Percentiles rank a stretch among this genome's conserved stretches.
Conservation (phyloP, 1,284 basidiomycete genomes). For the Kalmanozyma brasiliensis region DNA sequence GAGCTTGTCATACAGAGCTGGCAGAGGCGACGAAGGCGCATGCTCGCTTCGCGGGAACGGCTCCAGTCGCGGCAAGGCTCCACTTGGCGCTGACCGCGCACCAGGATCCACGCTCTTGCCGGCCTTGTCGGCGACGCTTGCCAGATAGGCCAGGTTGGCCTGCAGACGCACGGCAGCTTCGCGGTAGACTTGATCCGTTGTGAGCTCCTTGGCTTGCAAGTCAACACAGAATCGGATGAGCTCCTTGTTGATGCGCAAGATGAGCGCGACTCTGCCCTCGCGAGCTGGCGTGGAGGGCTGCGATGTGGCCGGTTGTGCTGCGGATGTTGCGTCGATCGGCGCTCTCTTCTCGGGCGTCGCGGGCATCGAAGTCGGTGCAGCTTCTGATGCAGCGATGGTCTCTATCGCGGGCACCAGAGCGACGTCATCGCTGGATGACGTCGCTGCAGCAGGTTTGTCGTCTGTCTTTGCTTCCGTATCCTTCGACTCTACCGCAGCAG, state of each 20-base stretch:
- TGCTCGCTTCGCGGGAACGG: conserved; percentile 43
- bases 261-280: conserved; percentile 41
- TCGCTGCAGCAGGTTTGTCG: background rate
- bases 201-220: conserved; percentile 40
- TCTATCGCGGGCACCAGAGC: background rate
- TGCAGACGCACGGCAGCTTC: conserved; percentile 53
- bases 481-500: background rate
- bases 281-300: conserved; percentile 28
- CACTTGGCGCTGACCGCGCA: conserved; percentile 11
- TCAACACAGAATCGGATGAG: conserved; percentile 59
- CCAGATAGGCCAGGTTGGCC: conserved; percentile 50
- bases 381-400: background rate
- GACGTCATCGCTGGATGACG: background rate
- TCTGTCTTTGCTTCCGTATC: background rate
- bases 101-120: conserved; percentile 17
- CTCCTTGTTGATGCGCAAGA: conserved; percentile 60
- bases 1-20: conserved; percentile 45
- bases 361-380: conserved; percentile 5
- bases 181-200: conserved; percentile 38
- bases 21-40: conserved; percentile 32
- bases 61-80: conserved; percentile 31
- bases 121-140: conserved; percentile 48
- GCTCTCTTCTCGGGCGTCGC: conserved; percentile 25
- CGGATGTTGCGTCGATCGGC: background rate
- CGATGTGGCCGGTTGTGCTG: conserved; percentile 4